These are phyloP conservation scores for Spizellomyces punctatus DNA, from an alignment of 192 early-diverging fungal genomes.

Conservation along the genomic window DNA sequence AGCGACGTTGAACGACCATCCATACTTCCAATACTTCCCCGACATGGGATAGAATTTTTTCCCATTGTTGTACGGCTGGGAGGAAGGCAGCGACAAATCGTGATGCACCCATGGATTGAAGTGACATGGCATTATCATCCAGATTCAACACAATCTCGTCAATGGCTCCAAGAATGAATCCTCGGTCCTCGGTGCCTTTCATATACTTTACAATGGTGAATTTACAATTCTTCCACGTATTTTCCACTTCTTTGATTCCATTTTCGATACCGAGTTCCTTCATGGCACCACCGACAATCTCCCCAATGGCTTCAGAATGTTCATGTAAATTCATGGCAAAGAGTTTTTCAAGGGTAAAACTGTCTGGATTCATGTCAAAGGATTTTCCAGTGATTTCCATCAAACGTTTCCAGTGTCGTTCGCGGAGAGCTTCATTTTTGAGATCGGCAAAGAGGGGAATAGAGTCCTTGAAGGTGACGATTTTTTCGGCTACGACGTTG, in stretches of 20 bases:
- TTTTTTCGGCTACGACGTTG: slow-evolving; percentile 67
- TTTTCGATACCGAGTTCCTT: slow-evolving; percentile 65
- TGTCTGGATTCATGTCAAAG: slow-evolving; percentile 68
- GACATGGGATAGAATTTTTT: slow-evolving; percentile 59
- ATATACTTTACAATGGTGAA: slow-evolving; percentile 61
- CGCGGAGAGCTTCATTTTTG: slow-evolving; percentile 59
- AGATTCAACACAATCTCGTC: slow-evolving; percentile 59
- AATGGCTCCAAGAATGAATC: slow-evolving; percentile 59
- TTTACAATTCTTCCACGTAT: slow-evolving; percentile 54
- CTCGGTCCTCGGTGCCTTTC: slow-evolving; percentile 65
- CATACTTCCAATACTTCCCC: slow-evolving; percentile 62
- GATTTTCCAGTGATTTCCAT: slow-evolving; percentile 62
- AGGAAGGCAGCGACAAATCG: slow-evolving; percentile 59
- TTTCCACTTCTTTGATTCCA: slow-evolving; percentile 59
- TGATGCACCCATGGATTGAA: slow-evolving; percentile 60
- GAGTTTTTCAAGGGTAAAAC: slow-evolving; percentile 58
- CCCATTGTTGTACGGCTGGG: slow-evolving; percentile 62
- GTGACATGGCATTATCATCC: slow-evolving; percentile 61
- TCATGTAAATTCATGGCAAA: slow-evolving; percentile 61
- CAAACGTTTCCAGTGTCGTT: slow-evolving; percentile 61
- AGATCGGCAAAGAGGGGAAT: slow-evolving; percentile 63
- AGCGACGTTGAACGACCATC: slow-evolving; percentile 63
- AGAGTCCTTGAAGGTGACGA: slow-evolving; percentile 63
- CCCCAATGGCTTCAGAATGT: slow-evolving; percentile 56
- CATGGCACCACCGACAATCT: slow-evolving; percentile 60